Percentiles rank a stretch among this genome's conserved stretches.
These are phyloP conservation scores for Diplodia intermedia DNA, from an alignment of 2,329 filamentous ascomycete species.

Conservation along the genomic window DNA sequence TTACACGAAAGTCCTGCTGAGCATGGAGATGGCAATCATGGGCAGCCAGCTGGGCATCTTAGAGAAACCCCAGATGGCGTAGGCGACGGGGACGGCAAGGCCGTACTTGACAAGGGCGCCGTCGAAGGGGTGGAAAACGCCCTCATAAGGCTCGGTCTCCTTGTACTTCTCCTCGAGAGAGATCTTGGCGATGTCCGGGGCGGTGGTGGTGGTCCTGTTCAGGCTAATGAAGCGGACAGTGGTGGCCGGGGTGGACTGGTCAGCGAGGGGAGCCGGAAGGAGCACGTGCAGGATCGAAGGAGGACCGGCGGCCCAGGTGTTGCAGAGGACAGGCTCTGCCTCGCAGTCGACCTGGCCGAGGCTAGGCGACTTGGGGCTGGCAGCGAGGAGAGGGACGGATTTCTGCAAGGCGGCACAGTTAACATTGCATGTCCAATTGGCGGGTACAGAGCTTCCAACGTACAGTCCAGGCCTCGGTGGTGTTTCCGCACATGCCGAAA, in stretches of 20 bases:
- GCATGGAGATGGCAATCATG: constrained; percentile 77
- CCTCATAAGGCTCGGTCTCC: constrained; percentile 62
- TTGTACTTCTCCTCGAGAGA: constrained; percentile 66
- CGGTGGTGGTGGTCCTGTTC: constrained; percentile 72
- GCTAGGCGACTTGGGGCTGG: constrained; percentile 67
- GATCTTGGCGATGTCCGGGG: constrained; percentile 68
- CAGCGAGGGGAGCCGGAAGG: constrained; percentile 64
- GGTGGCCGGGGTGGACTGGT: constrained; percentile 68
- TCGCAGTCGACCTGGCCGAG: constrained; percentile 78
- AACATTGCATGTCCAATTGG: constrained; percentile 5
- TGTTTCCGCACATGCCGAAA: constrained; percentile 69
- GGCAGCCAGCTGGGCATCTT: constrained; percentile 73
- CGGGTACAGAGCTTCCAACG: constrained; percentile 35
- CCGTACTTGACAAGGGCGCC: constrained; percentile 69
- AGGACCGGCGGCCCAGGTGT: constrained; percentile 71
- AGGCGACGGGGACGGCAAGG: constrained; percentile 69
- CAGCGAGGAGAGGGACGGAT: constrained; percentile 68
- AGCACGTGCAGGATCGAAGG: constrained; percentile 71
- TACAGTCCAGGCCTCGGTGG: constrained; percentile 67
- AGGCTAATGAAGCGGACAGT: constrained; percentile 70
- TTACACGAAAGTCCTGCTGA: constrained; percentile 79
- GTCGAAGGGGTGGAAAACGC: constrained; percentile 78
- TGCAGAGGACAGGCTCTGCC: constrained; percentile 75
- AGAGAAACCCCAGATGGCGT: constrained; percentile 68
- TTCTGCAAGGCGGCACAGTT: constrained; percentile 52